phyloP scores from a whole-genome alignment of 179 eudicot species.

The Sideroxylon spinosum region DNA sequence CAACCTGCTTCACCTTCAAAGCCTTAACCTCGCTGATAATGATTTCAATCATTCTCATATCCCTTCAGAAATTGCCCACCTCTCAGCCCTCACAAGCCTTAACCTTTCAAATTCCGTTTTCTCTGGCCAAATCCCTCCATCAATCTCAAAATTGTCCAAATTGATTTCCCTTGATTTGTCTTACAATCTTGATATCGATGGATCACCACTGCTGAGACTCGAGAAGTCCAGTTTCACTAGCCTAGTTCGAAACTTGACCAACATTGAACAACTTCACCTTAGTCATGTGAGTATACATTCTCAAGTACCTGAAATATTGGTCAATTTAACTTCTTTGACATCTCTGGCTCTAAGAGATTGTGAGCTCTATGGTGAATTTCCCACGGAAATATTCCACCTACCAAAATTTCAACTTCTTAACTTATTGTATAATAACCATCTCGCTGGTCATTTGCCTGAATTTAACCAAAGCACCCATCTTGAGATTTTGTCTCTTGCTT shows the following conservation, averaged over 20 bases:
- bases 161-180: not conserved
- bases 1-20: too few relatives aligned
- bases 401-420: constrained; percentile 18
- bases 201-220: constrained; percentile 17
- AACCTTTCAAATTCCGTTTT: too few relatives aligned
- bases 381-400: constrained; percentile 20
- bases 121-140: too few relatives aligned
- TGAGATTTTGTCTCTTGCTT: not conserved
- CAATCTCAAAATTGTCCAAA: too few relatives aligned
- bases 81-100: too few relatives aligned
- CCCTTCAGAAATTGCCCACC: too few relatives aligned
- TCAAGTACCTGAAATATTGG: not conserved
- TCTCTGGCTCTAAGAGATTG: constrained; percentile 15
- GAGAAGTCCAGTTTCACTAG: constrained; percentile 13
- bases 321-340: constrained; percentile 20
- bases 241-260: constrained; percentile 25
- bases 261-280: constrained; percentile 21
- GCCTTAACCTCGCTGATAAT: too few relatives aligned
- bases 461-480: constrained; percentile 21
- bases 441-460: constrained; percentile 27
- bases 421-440: constrained; percentile 12
- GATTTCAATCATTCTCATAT: too few relatives aligned
- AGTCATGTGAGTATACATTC: constrained; percentile 17
- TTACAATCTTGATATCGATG: not conserved
- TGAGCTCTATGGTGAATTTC: constrained; percentile 28